phyloP scores from a whole-genome alignment of 1,284 basidiomycete genomes.

The Trametes pubescens region DNA sequence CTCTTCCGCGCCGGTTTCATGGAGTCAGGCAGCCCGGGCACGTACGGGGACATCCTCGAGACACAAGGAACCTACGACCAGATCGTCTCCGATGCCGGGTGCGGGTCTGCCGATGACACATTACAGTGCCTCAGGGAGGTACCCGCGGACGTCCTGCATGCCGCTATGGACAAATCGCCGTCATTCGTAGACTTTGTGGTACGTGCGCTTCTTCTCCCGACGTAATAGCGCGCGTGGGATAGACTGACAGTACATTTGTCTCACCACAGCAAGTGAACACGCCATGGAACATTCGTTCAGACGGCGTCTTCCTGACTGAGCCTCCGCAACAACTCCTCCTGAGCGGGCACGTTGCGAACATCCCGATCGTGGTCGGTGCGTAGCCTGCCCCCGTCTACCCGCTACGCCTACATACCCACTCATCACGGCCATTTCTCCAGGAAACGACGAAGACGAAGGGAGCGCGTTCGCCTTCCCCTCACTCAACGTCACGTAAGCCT shows the following conservation, averaged over 20 bases:
- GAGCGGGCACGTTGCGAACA: constrained; percentile 31
- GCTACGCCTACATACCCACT: no score
- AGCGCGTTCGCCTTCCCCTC: constrained; percentile 40
- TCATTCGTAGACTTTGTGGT: constrained; percentile 41
- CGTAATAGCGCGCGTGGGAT: no score
- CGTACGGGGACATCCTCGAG: constrained; percentile 36
- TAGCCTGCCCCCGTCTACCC: not conserved
- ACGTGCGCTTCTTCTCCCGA: not conserved
- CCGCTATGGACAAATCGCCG: constrained; percentile 44
- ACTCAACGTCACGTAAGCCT: constrained; percentile 33
- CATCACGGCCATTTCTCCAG: constrained; percentile 18
- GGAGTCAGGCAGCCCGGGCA: constrained; percentile 46
- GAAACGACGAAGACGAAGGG: constrained; percentile 46
- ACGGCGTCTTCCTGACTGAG: constrained; percentile 47
- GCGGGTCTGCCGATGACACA: constrained; percentile 44
- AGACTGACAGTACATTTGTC: no score
- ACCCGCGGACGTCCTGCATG: constrained; percentile 41
- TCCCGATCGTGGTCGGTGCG: constrained; percentile 39
- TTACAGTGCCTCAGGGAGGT: constrained; percentile 51
- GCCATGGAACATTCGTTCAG: constrained; percentile 48
- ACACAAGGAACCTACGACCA: constrained; percentile 47
- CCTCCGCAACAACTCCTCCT: constrained; percentile 20
- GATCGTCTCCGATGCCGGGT: constrained; percentile 44
- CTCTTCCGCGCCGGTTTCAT: constrained; percentile 48
- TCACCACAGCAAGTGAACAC: constrained; percentile 19